A percentile compares a stretch with the other conserved stretches of the same genome.
phyloP scores from a whole-genome alignment of 257 asterid genomes.

The Solanum stenotomum region DNA sequence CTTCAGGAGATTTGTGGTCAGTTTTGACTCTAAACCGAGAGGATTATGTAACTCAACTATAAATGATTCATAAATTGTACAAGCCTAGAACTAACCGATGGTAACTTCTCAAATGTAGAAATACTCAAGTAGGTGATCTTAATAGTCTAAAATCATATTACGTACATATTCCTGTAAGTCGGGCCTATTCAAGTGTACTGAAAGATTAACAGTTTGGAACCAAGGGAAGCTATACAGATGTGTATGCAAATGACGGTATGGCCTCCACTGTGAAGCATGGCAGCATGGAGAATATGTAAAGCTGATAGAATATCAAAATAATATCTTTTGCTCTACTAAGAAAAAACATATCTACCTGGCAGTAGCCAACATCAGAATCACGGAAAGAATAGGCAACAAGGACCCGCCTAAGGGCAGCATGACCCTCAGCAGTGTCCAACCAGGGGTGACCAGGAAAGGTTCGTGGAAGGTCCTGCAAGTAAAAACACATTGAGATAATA shows the following conservation, averaged over 20 bases:
- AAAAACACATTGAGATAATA: neutral
- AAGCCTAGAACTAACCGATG: neutral
- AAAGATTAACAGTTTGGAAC: neutral
- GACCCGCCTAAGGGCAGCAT: conserved; percentile 91
- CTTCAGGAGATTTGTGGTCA: neutral
- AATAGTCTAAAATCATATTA: neutral
- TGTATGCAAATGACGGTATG: neutral
- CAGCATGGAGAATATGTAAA: neutral
- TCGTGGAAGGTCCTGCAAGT: conserved; percentile 85
- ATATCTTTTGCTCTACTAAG: neutral
- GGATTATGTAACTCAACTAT: neutral
- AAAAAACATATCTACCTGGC: conserved; percentile 57
- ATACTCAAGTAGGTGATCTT: neutral
- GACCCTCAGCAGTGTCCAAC: conserved; percentile 91
- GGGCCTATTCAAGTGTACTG: neutral
- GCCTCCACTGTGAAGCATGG: neutral
- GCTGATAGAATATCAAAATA: neutral
- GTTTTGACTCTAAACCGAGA: neutral
- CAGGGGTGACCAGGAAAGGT: conserved; percentile 98
- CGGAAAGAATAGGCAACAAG: conserved; percentile 96
- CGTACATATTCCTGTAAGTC: neutral
- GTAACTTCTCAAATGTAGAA: neutral
- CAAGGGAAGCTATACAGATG: neutral
- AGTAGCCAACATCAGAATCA: conserved; percentile 96
- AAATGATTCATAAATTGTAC: neutral